Conservation (phyloP, 169 alveolate genomes). For the Plasmodium yoelii region DNA sequence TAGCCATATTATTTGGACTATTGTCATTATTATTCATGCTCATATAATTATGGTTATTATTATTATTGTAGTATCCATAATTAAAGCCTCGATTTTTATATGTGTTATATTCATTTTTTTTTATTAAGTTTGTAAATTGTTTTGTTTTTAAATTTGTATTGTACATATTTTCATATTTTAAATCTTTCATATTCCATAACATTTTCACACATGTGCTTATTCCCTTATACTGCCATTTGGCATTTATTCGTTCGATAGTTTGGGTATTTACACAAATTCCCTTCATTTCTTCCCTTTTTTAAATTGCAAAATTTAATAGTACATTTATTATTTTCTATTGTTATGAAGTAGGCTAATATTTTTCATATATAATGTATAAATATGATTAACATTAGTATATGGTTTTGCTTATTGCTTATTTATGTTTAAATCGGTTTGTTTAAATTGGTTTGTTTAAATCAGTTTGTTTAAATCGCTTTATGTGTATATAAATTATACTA, state of each 20-base stretch:
- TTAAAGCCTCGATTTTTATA: constrained; percentile 43
- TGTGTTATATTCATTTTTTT: constrained; percentile 41
- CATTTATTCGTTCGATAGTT: neutral
- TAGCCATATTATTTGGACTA: constrained; percentile 9
- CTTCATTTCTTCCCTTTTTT: neutral
- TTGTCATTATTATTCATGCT: constrained; percentile 25
- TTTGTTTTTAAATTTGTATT: constrained; percentile 1
- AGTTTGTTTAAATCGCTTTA: too few relatives aligned
- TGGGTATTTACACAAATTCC: constrained; percentile 4
- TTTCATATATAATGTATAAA: too few relatives aligned
- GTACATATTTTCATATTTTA: too few relatives aligned
- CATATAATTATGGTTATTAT: constrained; percentile 24
- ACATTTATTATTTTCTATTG: too few relatives aligned
- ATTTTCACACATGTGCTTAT: too few relatives aligned
- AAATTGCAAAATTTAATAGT: too few relatives aligned
- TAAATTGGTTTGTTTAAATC: too few relatives aligned
- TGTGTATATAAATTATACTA: too few relatives aligned
- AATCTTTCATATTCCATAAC: neutral
- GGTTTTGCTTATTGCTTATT: too few relatives aligned
- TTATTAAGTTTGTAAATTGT: constrained; percentile 10
- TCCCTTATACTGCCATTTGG: constrained; percentile 10
- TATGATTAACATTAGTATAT: too few relatives aligned
- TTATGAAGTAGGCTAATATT: too few relatives aligned
- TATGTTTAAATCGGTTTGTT: too few relatives aligned
- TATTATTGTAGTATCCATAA: constrained; percentile 32